Percentiles rank a stretch among this genome's conserved stretches.
These are phyloP conservation scores for Paradendryphiella salina DNA, from an alignment of 2,329 filamentous ascomycete species.

Conservation along the genomic window DNA sequence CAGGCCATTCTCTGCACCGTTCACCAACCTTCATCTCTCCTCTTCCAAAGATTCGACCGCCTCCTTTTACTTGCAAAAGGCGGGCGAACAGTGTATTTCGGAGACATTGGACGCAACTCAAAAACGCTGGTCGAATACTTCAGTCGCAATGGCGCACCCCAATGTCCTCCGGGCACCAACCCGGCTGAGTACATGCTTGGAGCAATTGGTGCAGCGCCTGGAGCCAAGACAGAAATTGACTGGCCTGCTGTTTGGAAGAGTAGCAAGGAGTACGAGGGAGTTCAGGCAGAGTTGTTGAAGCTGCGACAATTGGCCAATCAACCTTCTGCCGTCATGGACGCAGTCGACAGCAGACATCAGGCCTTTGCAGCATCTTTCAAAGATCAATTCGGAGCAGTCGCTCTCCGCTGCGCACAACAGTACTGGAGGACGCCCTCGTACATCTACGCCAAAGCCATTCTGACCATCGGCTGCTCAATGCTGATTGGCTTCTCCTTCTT, in stretches of 20 bases:
- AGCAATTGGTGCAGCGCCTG: slow-evolving; percentile 43
- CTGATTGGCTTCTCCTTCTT: slow-evolving; percentile 51
- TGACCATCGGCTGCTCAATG: slow-evolving; percentile 36
- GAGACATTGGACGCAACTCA: slow-evolving; percentile 71
- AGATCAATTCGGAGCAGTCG: slow-evolving; percentile 42
- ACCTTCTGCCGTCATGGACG: slow-evolving; percentile 36
- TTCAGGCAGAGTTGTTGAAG: slow-evolving; percentile 47
- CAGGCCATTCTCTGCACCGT: slow-evolving; percentile 86
- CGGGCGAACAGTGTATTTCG: slow-evolving; percentile 77
- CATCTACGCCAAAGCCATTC: slow-evolving; percentile 43
- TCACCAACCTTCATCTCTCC: slow-evolving; percentile 86
- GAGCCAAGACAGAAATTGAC: slow-evolving; percentile 36
- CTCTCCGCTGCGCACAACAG: slow-evolving; percentile 51
- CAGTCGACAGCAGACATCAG: slow-evolving; percentile 51
- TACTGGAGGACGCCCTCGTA: slow-evolving; percentile 54
- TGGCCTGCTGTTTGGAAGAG: slow-evolving; percentile 50
- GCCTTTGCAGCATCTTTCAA: slow-evolving; percentile 52
- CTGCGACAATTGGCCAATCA: slow-evolving; percentile 44
- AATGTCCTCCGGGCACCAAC: slow-evolving; percentile 68
- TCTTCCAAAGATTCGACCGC: slow-evolving; percentile 85
- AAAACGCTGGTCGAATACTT: slow-evolving; percentile 70
- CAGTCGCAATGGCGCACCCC: slow-evolving; percentile 66
- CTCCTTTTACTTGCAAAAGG: slow-evolving; percentile 74
- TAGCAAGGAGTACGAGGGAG: slow-evolving; percentile 24
- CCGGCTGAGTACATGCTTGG: slow-evolving; percentile 76